phyloP scores from a whole-genome alignment of 768 basidiomycete genomes.

The Termitomyces sp. region DNA sequence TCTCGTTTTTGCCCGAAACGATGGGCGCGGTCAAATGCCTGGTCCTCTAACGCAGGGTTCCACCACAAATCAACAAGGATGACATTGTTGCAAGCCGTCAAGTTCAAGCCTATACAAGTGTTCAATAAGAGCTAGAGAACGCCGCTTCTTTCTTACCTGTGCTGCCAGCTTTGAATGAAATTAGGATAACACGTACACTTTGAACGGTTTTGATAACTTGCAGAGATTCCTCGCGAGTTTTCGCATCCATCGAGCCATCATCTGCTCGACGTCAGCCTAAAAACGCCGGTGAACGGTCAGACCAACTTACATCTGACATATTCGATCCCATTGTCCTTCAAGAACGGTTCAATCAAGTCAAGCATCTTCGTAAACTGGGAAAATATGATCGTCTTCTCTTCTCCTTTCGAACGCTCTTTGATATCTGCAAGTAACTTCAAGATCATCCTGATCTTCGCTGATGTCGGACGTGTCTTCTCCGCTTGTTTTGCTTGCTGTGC shows the following conservation, averaged over 20 bases:
- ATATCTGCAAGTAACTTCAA: constrained; percentile 67
- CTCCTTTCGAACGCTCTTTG: constrained; percentile 46
- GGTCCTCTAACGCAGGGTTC: constrained; percentile 90
- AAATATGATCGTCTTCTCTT: constrained; percentile 95
- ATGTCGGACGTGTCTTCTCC: constrained; percentile 56
- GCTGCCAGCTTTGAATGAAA: constrained; percentile 95
- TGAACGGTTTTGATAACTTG: constrained; percentile 61
- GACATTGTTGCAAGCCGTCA: constrained; percentile 92
- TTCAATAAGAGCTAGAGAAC: neutral
- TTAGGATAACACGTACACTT: constrained; percentile 71
- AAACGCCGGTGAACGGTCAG: constrained; percentile 2
- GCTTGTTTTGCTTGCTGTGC: constrained; percentile 41
- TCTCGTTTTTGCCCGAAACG: constrained; percentile 83
- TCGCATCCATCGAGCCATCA: constrained; percentile 81
- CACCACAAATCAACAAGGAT: constrained; percentile 95
- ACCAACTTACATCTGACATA: constrained; percentile 79
- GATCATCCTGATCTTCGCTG: constrained; percentile 85
- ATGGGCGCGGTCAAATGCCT: constrained; percentile 91
- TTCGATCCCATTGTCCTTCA: constrained; percentile 58
- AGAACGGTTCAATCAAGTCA: constrained; percentile 81
- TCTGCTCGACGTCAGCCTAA: constrained; percentile 42
- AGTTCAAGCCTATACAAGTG: constrained; percentile 62
- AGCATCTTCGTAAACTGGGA: constrained; percentile 90
- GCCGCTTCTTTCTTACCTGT: constrained; percentile 53
- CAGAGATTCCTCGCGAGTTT: constrained; percentile 71